Base-by-base conservation (phyloP, 2,329 filamentous ascomycete genomes). In the Tolypocladium tundrense region DNA sequence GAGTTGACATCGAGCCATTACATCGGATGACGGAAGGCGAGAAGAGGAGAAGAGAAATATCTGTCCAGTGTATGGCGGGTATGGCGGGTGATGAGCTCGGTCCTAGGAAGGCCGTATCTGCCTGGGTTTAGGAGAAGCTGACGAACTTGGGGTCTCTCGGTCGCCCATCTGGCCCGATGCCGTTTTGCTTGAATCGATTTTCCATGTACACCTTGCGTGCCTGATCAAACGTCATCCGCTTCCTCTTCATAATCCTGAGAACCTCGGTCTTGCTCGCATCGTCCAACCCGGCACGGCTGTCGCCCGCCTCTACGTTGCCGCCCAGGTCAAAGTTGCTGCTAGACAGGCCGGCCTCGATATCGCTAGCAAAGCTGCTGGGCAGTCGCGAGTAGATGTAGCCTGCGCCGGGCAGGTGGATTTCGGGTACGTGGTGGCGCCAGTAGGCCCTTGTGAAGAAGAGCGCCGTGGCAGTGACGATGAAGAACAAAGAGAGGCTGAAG, bases 71-170 rank as follows among this genome's bases (percentile, higher is more conserved):
- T n/a, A 4, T 21, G 33, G 48, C 11, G 19, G 37, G 31, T 33
- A 5, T 31, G 48, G 27, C 27, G 27, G 13, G 48, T 4, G 48
- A 37, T 31, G 19, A 52, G 19, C 48, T 13, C 16, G 48, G 45
- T 16, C 24, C 9, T 1, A 33, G 27, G 45, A 16, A 33, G 48
- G 48, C 19, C 41, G 41, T 42, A 19, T 21, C n/a, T 21, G 19
- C 19, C 10, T 42, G 16, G 37, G 13, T 42, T 71, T 62, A 76
- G 52, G 74, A 76, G 74, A 97, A 97, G 70, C 90, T 95, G 60
- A 97, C 91, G 70, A 96, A 96, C 77, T 97, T 97, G 61, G 92
- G 91, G 77, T 97, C 93, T 69, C 86, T 82, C 61, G 94, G 94
- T 65, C 87, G 77, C 5, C 94, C 94, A 73, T 99, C 94, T 6